Percentiles rank a stretch among this genome's conserved stretches.
Conservation (phyloP, 2,329 filamentous ascomycete genomes). For the Penicillium glabrum region DNA sequence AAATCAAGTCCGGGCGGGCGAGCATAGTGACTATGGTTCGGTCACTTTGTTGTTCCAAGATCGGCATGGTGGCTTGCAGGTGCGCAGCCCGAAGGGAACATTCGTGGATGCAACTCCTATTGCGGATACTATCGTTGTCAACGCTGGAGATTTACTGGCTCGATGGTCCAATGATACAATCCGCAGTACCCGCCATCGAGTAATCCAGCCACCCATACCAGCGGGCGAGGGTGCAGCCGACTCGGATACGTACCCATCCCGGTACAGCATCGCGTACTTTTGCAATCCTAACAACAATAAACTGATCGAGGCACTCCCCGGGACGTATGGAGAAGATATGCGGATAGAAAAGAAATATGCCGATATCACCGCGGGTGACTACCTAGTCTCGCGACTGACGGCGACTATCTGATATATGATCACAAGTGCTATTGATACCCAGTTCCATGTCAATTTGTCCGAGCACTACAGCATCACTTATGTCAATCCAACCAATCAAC, state of each 20-base stretch:
- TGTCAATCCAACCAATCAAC: not conserved
- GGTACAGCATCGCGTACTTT: constrained; percentile 91
- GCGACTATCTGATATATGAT: constrained; percentile 60
- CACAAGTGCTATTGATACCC: not conserved
- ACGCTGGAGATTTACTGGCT: constrained; percentile 82
- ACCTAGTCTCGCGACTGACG: constrained; percentile 73
- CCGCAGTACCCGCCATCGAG: constrained; percentile 84
- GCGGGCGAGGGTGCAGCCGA: constrained; percentile 40
- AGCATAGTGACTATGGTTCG: constrained; percentile 67
- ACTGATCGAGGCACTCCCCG: constrained; percentile 76
- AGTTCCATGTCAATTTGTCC: not conserved
- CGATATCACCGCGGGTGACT: constrained; percentile 75
- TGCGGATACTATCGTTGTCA: constrained; percentile 77
- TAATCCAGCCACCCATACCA: constrained; percentile 75
- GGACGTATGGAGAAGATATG: constrained; percentile 64
- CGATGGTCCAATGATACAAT: constrained; percentile 91
- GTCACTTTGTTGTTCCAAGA: constrained; percentile 59
- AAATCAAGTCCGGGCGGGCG: constrained; percentile 72
- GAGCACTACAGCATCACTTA: not conserved
- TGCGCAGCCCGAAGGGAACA: constrained; percentile 68
- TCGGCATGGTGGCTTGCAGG: constrained; percentile 57
- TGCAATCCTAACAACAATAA: constrained; percentile 81
- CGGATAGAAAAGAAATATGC: constrained; percentile 72
- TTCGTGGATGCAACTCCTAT: constrained; percentile 86
- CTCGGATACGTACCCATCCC: constrained; percentile 61